Evolutionary conservation across 306 rosid species (phyloP).

Genomic region (Morella rubra): DNA sequence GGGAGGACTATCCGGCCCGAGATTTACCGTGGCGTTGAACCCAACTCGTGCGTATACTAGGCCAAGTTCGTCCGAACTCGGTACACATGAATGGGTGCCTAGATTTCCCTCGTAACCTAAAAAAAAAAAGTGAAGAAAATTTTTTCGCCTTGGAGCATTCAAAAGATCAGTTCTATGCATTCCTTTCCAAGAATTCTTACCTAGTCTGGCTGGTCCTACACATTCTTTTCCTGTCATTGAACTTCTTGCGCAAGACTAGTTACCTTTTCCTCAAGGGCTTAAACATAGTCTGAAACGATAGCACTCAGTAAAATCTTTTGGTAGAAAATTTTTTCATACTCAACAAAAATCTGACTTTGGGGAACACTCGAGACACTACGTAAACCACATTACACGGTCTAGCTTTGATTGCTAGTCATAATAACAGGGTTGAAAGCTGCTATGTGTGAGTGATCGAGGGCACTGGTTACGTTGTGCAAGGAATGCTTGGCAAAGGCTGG

Average conservation of each 20-base stretch:
- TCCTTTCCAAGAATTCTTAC: not conserved
- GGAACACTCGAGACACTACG: conserved; percentile 28
- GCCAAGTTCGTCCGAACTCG: too few relatives aligned
- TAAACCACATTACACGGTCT: conserved; percentile 50
- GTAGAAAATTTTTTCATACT: conserved; percentile 1
- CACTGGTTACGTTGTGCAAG: conserved; percentile 81
- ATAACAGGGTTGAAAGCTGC: conserved; percentile 77
- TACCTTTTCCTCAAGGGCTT: not conserved
- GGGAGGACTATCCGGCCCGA: too few relatives aligned
- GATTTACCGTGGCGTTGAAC: too few relatives aligned
- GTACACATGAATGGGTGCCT: too few relatives aligned
- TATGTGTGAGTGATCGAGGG: conserved; percentile 68
- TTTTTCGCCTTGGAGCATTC: conserved; percentile 1
- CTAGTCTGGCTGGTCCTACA: not conserved
- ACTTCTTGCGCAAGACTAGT: not conserved
- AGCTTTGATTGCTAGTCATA: conserved; percentile 70
- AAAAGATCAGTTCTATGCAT: conserved; percentile 4
- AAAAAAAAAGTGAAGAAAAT: not conserved
- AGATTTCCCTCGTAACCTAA: too few relatives aligned
- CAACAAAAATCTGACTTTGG: conserved; percentile 26
- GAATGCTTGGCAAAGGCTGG: conserved; percentile 78
- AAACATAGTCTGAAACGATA: not conserved
- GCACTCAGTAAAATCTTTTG: not conserved
- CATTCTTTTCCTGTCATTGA: conserved; percentile 10
- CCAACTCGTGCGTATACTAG: too few relatives aligned